phyloP scores from a whole-genome alignment of 1,284 basidiomycete genomes.

The Wallemia hederae region DNA sequence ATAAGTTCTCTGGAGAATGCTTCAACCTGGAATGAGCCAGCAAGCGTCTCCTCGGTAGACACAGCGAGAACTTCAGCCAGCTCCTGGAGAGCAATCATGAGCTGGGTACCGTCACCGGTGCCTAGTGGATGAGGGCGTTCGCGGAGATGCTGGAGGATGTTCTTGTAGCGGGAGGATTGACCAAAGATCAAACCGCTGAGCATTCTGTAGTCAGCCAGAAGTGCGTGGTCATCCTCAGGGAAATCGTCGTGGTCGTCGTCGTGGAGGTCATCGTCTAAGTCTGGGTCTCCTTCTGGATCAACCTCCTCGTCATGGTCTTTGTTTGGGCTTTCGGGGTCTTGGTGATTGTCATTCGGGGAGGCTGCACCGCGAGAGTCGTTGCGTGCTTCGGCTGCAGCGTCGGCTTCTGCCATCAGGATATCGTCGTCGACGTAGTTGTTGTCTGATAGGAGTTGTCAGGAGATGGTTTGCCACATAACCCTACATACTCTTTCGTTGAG shows the following conservation, averaged over 20 bases:
- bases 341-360: background rate
- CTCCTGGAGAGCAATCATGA: slow-evolving; percentile 61
- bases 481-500: background rate
- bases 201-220: slow-evolving; percentile 13
- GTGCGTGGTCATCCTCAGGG: slow-evolving; percentile 3
- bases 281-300: background rate
- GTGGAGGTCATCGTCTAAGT: slow-evolving; percentile 2
- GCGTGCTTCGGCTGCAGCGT: slow-evolving; percentile 5
- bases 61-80: slow-evolving; percentile 81
- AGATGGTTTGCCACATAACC: background rate
- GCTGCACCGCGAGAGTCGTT: background rate
- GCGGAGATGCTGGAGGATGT: slow-evolving; percentile 66
- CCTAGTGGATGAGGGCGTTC: slow-evolving; percentile 38
- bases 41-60: slow-evolving; percentile 86
- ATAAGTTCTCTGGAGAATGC: slow-evolving; percentile 77
- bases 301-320: background rate
- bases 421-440: background rate
- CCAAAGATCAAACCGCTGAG: slow-evolving; percentile 74
- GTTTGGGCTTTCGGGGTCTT: background rate
- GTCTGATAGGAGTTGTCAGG: background rate
- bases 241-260: slow-evolving; percentile 3
- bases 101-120: slow-evolving; percentile 22
- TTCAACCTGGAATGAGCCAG: slow-evolving; percentile 77
- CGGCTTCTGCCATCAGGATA: slow-evolving; percentile 6
- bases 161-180: slow-evolving; percentile 56